Conservation (phyloP, 2,329 filamentous ascomycete species). For the Paecilomyces formosus region DNA sequence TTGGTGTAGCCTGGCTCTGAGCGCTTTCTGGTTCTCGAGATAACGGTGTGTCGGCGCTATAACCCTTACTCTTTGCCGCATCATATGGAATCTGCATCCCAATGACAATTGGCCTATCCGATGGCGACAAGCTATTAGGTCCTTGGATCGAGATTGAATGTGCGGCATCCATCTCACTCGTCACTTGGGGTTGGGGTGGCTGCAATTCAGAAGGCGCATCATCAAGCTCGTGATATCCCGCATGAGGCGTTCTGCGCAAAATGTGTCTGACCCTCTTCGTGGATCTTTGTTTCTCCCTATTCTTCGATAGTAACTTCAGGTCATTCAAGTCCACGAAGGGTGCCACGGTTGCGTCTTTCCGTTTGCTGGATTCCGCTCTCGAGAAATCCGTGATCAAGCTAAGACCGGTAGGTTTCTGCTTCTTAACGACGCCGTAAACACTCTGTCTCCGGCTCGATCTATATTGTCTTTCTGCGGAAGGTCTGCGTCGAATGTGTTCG, state of each 20-base stretch:
- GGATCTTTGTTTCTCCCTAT: slow-evolving; percentile 24
- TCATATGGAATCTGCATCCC: slow-evolving; percentile 34
- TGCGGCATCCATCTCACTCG: slow-evolving; percentile 7
- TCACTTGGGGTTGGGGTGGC: slow-evolving; percentile 4
- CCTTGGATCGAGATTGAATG: slow-evolving; percentile 13
- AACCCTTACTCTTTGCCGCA: slow-evolving; percentile 14
- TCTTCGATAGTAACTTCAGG: slow-evolving; percentile 26
- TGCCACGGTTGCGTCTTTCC: slow-evolving; percentile 6
- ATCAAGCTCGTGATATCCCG: slow-evolving; percentile 14
- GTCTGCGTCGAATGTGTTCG: not conserved
- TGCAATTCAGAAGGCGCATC: slow-evolving; percentile 7
- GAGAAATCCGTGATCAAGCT: slow-evolving; percentile 38
- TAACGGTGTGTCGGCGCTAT: slow-evolving; percentile 7
- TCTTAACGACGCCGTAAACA: slow-evolving; percentile 15
- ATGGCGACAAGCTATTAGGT: slow-evolving; percentile 34
- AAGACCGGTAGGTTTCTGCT: slow-evolving; percentile 27
- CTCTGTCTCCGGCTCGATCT: slow-evolving; percentile 4
- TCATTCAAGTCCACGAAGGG: slow-evolving; percentile 31
- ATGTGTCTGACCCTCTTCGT: slow-evolving; percentile 14
- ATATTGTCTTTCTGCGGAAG: not conserved
- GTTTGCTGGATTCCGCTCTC: slow-evolving; percentile 6
- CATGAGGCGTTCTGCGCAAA: slow-evolving; percentile 13
- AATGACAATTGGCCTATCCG: slow-evolving; percentile 39
- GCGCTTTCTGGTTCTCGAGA: slow-evolving; percentile 20
- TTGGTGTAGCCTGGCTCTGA: slow-evolving; percentile 25